A percentile compares a stretch with the other conserved stretches of the same genome.
Evolutionary conservation across 495 filamentous ascomycete species (phyloP).

Genomic region (Hypoxylon intermedium): DNA sequence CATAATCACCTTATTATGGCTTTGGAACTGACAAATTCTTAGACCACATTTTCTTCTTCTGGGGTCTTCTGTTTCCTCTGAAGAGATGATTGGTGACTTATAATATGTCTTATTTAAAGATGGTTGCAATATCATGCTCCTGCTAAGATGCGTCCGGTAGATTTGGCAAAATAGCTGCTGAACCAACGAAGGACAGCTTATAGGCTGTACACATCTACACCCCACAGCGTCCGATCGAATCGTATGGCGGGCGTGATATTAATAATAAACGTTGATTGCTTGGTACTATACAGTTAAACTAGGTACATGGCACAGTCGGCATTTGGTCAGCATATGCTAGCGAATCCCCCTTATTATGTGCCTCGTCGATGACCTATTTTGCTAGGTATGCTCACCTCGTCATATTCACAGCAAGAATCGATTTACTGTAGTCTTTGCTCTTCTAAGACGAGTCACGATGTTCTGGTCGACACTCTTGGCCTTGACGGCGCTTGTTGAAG

Average conservation of each 20-base stretch:
- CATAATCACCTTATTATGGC: too few relatives aligned
- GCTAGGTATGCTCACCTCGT: background rate
- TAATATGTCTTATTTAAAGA: background rate
- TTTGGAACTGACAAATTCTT: background rate
- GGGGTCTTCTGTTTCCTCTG: too few relatives aligned
- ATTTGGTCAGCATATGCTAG: constrained; percentile 2
- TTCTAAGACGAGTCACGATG: constrained; percentile 13
- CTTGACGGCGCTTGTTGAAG: constrained; percentile 13
- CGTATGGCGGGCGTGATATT: constrained; percentile 12
- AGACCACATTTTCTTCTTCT: too few relatives aligned
- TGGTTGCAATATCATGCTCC: background rate
- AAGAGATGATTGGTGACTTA: background rate
- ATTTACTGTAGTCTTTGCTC: background rate
- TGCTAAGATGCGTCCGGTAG: constrained; percentile 10
- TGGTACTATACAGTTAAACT: background rate
- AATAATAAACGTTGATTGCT: constrained; percentile 21
- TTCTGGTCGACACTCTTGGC: constrained; percentile 22
- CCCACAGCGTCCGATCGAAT: background rate
- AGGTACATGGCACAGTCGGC: constrained; percentile 14
- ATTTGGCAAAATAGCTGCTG: constrained; percentile 21
- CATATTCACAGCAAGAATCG: background rate
- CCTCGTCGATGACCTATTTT: background rate
- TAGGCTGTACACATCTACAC: background rate
- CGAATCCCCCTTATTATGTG: background rate
- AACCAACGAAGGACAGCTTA: constrained; percentile 14